Evolutionary conservation across 148 eudicot genomes (phyloP).

Genomic region (Selenicereus undatus): DNA sequence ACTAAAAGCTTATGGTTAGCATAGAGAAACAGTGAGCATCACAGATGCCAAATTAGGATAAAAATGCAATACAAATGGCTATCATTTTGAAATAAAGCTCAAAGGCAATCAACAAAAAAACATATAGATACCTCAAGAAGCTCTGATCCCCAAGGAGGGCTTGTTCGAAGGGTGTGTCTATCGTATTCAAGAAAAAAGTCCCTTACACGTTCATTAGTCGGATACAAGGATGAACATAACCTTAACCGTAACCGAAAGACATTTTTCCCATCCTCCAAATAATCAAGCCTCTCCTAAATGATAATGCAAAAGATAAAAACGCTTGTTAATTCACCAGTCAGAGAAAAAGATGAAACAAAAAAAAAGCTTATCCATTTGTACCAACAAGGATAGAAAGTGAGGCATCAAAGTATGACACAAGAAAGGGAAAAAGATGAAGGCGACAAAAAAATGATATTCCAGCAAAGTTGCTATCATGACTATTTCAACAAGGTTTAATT

Average conservation of each 20-base stretch:
- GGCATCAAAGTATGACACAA: neutral
- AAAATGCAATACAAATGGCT: too few species aligned
- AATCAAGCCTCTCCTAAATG: conserved; percentile 84
- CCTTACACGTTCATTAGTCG: conserved; percentile 87
- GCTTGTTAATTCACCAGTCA: conserved; percentile 11
- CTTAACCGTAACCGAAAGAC: conserved; percentile 75
- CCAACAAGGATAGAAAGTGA: neutral
- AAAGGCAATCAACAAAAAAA: neutral
- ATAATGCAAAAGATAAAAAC: conserved; percentile 10
- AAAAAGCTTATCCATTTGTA: neutral
- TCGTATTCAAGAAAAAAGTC: conserved; percentile 98
- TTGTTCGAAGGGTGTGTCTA: conserved; percentile 92
- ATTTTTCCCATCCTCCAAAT: conserved; percentile 93
- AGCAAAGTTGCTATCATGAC: too few species aligned
- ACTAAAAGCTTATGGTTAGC: too few species aligned
- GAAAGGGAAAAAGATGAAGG: neutral
- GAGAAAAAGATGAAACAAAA: neutral
- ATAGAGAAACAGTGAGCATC: too few species aligned
- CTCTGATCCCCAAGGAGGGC: conserved; percentile 99
- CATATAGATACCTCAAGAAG: conserved; percentile 76
- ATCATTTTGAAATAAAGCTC: neutral
- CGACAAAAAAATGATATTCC: neutral
- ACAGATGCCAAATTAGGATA: too few species aligned
- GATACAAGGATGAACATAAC: conserved; percentile 89
- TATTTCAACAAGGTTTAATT: too few species aligned